Evolutionary conservation across 306 rosid species (phyloP), one percentile per base, ranked within the genome.

Genomic region (Castanea sativa): DNA sequence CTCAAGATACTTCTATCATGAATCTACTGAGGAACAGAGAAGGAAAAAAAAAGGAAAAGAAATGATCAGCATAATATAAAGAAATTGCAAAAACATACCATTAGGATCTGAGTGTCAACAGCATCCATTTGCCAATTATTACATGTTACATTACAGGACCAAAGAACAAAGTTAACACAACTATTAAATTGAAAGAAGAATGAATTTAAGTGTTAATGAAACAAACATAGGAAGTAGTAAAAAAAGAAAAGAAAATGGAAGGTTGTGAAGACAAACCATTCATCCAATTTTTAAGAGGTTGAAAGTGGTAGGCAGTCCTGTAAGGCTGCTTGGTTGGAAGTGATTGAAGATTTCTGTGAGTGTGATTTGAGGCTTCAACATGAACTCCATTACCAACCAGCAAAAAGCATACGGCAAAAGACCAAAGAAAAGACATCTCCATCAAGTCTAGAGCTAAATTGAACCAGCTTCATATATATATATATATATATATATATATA

Each of bases 241-340:
- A 13, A 10, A 49, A 12, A 12, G 5, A 49, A 78, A 29, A 51
- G 2, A 38, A 53, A 63, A 73, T 8, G 16, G 2, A 60, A 23
- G 20, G 73, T n/a, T 18, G 70, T 72, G 33, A 35, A 73, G 2
- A 78, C 71, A 59, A 67, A 80, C 92, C 90, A 73, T 89, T 89
- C 83, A 89, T 84, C 92, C 92, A 89, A 38, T 84, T 78, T 73
- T 73, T 79, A 51, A 73, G 82, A 78, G 92, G 92, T 57, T 80
- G 88, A 73, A 89, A 89, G 78, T 89, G 90, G 83, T 79, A 89
- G 23, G 86, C 79, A 32, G 92, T 84, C 73, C 84, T 86, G 65
- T 89, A 82, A 71, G 86, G 83, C 75, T 82, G 85, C 74, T 71
- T 55, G 43, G 20, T 25, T 64, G 68, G 77, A 38, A 58, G 77